Evolutionary conservation across 768 basidiomycete genomes (phyloP).

Genomic region (Tricholoma matsutake): DNA sequence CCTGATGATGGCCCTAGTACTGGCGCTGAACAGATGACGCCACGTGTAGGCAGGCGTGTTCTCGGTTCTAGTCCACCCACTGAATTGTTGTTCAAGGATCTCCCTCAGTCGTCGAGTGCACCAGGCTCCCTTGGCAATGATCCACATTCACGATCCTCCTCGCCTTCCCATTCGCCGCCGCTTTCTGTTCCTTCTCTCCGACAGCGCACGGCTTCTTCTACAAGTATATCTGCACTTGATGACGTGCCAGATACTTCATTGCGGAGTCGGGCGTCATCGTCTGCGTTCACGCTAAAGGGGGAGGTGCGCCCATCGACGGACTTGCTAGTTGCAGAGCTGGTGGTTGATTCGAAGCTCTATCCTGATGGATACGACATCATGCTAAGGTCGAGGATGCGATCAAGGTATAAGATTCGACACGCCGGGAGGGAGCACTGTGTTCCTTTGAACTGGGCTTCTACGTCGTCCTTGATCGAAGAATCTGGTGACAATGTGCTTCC

Average conservation of each 20-base stretch:
- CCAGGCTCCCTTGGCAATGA: background rate
- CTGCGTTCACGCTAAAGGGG: conserved; percentile 60
- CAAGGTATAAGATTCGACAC: conserved; percentile 23
- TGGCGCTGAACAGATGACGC: conserved; percentile 33
- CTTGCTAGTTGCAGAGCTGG: conserved; percentile 72
- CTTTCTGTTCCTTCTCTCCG: conserved; percentile 20
- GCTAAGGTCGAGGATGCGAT: conserved; percentile 42
- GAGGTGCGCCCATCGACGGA: conserved; percentile 64
- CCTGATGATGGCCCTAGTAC: conserved; percentile 3
- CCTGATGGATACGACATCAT: conserved; percentile 67
- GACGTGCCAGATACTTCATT: conserved; percentile 5
- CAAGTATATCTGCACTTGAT: conserved; percentile 17
- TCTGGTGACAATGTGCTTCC: conserved; percentile 38
- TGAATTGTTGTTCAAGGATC: background rate
- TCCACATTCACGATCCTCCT: conserved; percentile 6
- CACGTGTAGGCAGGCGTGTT: conserved; percentile 39
- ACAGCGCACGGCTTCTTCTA: conserved; percentile 32
- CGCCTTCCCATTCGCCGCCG: conserved; percentile 22
- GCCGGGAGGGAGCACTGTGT: conserved; percentile 27
- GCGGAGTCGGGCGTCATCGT: conserved; percentile 45
- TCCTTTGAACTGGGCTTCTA: conserved; percentile 21
- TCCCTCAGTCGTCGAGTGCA: conserved; percentile 1
- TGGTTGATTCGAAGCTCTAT: conserved; percentile 80
- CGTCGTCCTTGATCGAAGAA: conserved; percentile 9
- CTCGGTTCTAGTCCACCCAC: conserved; percentile 24